These are phyloP conservation scores for Neonectria faginata DNA, from an alignment of 2,329 filamentous ascomycete genomes.

Conservation along the genomic window DNA sequence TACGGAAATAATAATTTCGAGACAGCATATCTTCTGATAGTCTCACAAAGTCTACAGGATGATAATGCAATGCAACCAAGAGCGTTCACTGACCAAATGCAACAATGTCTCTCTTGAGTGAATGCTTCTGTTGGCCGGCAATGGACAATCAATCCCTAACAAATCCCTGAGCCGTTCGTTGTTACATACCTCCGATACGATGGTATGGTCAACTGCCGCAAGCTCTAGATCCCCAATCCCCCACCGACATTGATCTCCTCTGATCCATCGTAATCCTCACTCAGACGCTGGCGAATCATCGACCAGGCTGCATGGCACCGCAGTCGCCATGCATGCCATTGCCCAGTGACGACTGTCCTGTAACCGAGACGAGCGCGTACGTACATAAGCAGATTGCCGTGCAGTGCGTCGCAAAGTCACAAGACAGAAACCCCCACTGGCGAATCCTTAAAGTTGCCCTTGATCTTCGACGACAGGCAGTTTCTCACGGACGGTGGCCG, in stretches of 20 bases:
- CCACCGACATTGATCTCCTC: neutral
- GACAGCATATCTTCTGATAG: neutral
- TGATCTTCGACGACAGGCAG: conserved; percentile 1
- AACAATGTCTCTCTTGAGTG: neutral
- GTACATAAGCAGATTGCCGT: neutral
- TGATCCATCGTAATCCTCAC: neutral
- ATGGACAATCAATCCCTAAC: neutral
- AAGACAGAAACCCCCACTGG: conserved; percentile 6
- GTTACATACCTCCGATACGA: neutral
- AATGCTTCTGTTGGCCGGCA: neutral
- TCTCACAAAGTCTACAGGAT: neutral
- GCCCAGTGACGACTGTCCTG: conserved; percentile 10
- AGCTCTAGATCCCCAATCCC: neutral
- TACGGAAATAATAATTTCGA: neutral
- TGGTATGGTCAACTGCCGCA: neutral
- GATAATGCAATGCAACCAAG: neutral
- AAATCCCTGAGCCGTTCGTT: neutral
- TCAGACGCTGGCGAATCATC: neutral
- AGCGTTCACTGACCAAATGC: neutral
- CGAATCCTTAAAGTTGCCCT: neutral
- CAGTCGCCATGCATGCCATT: conserved; percentile 13
- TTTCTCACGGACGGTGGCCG: conserved; percentile 3
- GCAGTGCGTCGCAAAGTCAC: neutral
- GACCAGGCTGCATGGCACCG: conserved; percentile 8
- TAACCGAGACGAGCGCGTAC: conserved; percentile 17